These are phyloP conservation scores for Lasiodiplodia theobromae DNA, from an alignment of 2,329 filamentous ascomycete genomes.

Conservation along the genomic window DNA sequence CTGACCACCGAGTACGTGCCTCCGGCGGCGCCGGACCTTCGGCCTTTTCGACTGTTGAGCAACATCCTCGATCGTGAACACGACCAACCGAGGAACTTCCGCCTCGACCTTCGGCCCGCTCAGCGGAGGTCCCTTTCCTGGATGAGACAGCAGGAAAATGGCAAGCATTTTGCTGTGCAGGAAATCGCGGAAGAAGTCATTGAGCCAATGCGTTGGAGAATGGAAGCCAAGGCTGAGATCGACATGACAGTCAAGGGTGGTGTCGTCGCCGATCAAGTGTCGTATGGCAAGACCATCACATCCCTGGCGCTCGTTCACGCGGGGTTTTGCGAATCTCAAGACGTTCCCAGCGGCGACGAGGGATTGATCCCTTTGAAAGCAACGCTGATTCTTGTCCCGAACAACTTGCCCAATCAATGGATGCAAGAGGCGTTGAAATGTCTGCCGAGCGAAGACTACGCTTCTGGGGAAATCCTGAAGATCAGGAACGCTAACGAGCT, in stretches of 20 bases:
- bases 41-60: conserved; percentile 51
- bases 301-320: conserved; percentile 63
- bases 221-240: conserved; percentile 60
- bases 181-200: conserved; percentile 63
- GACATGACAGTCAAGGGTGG: conserved; percentile 61
- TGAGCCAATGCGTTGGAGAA: conserved; percentile 59
- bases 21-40: conserved; percentile 40
- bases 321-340: conserved; percentile 42
- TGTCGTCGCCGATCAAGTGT: conserved; percentile 69
- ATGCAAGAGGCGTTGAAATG: conserved; percentile 61
- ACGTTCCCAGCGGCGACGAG: conserved; percentile 31
- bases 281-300: conserved; percentile 71
- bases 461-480: conserved; percentile 52
- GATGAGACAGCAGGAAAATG: conserved; percentile 64
- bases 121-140: conserved; percentile 65
- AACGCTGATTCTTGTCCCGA: conserved; percentile 67
- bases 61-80: conserved; percentile 49
- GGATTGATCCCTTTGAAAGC: conserved; percentile 57
- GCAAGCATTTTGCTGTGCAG: conserved; percentile 55
- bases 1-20: conserved; percentile 53
- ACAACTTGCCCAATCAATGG: conserved; percentile 66
- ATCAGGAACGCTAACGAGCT: conserved; percentile 53
- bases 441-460: conserved; percentile 43
- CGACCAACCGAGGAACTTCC: conserved; percentile 28
- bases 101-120: conserved; percentile 44